Conservation (phyloP, 148 eudicot species). For the Vaccinium darrowii region DNA sequence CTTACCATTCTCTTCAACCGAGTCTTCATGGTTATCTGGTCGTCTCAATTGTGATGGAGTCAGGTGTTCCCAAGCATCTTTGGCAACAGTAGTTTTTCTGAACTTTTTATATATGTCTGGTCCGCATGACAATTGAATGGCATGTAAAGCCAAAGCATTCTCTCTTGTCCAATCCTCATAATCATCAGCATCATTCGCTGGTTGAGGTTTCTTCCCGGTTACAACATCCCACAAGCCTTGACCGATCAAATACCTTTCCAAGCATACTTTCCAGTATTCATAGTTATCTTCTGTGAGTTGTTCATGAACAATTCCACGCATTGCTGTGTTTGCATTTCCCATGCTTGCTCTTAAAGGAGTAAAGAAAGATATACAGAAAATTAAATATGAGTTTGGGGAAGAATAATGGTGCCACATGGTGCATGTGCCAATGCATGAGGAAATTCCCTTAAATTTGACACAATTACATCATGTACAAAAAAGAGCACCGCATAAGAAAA, state of each 20-base stretch:
- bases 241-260: constrained; percentile 2
- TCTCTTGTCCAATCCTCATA: not conserved
- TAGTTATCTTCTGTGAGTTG: constrained; percentile 5
- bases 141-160: constrained; percentile 2
- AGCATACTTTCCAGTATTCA: constrained; percentile 4
- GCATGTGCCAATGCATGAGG: not conserved
- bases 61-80: constrained; percentile 7
- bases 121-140: not conserved
- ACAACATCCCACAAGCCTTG: constrained; percentile 7
- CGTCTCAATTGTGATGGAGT: not conserved
- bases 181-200: not conserved
- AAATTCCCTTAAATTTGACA: not conserved
- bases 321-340: not conserved
- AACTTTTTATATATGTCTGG: constrained; percentile 3
- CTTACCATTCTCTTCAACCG: not conserved
- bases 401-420: not conserved
- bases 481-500: not conserved
- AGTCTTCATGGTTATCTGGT: not conserved
- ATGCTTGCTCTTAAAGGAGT: not conserved
- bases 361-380: not conserved
- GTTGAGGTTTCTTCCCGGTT: not conserved
- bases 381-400: not conserved
- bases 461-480: not conserved
- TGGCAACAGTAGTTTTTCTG: not conserved
- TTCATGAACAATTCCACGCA: constrained; percentile 5